These are phyloP conservation scores for Mimosa pudica DNA, from an alignment of 306 rosid species.

Conservation along the genomic window DNA sequence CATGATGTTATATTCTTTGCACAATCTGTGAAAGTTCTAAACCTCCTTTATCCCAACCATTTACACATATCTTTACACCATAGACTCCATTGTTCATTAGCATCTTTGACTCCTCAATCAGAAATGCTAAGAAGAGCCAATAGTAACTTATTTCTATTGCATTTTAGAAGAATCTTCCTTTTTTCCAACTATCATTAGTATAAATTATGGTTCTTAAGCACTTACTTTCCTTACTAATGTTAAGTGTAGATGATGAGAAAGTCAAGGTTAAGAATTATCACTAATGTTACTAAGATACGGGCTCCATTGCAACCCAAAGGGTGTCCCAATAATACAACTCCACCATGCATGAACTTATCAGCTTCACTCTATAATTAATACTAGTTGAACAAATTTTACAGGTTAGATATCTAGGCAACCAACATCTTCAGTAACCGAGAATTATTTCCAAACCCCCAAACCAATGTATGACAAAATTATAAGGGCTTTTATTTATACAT, in stretches of 20 bases:
- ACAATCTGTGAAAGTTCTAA: neutral
- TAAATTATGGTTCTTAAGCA: neutral
- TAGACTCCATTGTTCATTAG: neutral
- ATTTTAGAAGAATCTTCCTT: neutral
- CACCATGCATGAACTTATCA: conserved; percentile 52
- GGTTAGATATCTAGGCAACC: too few relatives aligned
- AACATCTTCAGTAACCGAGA: too few relatives aligned
- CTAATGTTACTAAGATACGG: conserved; percentile 87
- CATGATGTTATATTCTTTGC: neutral
- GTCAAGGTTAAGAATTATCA: conserved; percentile 55
- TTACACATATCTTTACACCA: neutral
- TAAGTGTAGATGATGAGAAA: neutral
- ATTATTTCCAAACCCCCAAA: too few relatives aligned
- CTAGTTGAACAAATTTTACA: too few relatives aligned
- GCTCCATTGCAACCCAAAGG: conserved; percentile 98
- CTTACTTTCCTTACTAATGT: neutral
- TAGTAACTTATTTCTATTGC: neutral
- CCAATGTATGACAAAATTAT: too few relatives aligned
- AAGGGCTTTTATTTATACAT: too few relatives aligned
- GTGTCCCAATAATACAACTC: conserved; percentile 94
- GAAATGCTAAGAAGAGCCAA: neutral
- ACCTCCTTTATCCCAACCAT: neutral
- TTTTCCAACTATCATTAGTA: neutral
- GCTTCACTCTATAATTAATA: too few relatives aligned
- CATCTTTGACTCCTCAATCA: neutral